Evolutionary conservation across 108 stramenopile species (phyloP), one percentile per base, ranked within the genome.

Genomic region (Conticribra weissflogii): DNA sequence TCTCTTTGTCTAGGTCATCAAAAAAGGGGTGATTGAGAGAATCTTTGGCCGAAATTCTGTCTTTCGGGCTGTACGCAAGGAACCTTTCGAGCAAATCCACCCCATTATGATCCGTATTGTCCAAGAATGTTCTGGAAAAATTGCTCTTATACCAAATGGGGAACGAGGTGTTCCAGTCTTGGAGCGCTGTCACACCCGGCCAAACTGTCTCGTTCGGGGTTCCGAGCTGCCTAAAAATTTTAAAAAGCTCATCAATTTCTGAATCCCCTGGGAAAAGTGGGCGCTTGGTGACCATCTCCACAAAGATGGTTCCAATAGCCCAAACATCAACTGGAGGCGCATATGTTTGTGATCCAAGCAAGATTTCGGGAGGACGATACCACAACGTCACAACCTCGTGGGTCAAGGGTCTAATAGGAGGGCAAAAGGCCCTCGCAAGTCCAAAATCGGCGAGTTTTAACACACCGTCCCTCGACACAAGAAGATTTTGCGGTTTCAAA

Each of bases 401-500:
- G 19, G 97, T 97, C 65, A 93, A 74, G 2, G 92, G 89, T 14
- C 89, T 85, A 49, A 95, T 90, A 3, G 98, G 98, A 22, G 95
- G 95, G 59, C 95, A 95, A 69, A 97, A 98, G 23, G 98, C 96
- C 21, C 98, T 82, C 2, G 98, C 98, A 15, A 99, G 78, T 32
- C 98, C 98, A 69, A 99, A 99, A 81, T 99, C 98, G 22, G 98
- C 98, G 7, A 99, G 84, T 81, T 99, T 99, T 24, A 98, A 83
- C 14, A 82, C 79, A n/a, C 98, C 98, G 46, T 93, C 89, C 5
- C 92, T 71, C 24, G 89, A 86, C 1, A 99, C 92, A 15, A 99
- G 87, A n/a, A 99, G 81, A 83, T 99, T 99, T 78, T 98, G 98
- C 5, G 98, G 98, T 76, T 99, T 99, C 54, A 99, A 81, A 87